phyloP scores from a whole-genome alignment of 2,329 filamentous ascomycete species.

The Pseudogymnoascus sp. region DNA sequence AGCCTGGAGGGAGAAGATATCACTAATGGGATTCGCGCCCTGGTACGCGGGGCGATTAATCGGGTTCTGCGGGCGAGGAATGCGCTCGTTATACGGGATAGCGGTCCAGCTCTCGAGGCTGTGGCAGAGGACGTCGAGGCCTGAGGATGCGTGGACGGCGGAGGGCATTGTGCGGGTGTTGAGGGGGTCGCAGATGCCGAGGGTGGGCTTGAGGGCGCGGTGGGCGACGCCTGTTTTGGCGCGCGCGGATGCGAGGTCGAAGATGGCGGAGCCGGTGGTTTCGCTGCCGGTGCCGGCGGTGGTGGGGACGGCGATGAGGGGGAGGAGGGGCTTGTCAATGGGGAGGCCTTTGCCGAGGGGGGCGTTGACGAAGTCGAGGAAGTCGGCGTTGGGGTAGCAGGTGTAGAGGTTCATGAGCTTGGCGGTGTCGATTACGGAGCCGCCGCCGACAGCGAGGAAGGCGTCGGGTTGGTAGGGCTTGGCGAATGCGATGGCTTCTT shows the following conservation, averaged over 20 bases:
- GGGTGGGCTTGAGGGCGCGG: conserved; percentile 86
- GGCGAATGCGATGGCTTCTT: conserved; percentile 80
- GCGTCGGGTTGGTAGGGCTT: conserved; percentile 78
- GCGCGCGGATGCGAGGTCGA: conserved; percentile 81
- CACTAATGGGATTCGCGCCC: conserved; percentile 93
- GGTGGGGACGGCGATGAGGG: conserved; percentile 76
- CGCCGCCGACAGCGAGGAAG: conserved; percentile 86
- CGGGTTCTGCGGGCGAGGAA: conserved; percentile 78
- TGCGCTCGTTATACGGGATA: conserved; percentile 84
- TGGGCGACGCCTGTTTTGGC: conserved; percentile 96
- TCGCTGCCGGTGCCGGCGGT: conserved; percentile 86
- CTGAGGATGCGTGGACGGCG: conserved; percentile 84
- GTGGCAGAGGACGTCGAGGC: conserved; percentile 92
- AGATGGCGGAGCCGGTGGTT: conserved; percentile 96
- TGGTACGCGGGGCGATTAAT: conserved; percentile 91
- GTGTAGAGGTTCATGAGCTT: conserved; percentile 98
- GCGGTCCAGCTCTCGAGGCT: conserved; percentile 95
- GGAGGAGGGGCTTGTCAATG: conserved; percentile 62
- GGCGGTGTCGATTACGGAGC: conserved; percentile 94
- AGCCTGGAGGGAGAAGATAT: conserved; percentile 90
- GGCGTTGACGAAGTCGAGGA: conserved; percentile 96
- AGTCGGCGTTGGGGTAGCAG: conserved; percentile 83
- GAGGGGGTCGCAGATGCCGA: conserved; percentile 77
- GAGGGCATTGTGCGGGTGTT: conserved; percentile 96
- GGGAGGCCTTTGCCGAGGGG: conserved; percentile 79